phyloP scores from a whole-genome alignment of 768 basidiomycete genomes.

The Tylopilus vinaceipallidus region DNA sequence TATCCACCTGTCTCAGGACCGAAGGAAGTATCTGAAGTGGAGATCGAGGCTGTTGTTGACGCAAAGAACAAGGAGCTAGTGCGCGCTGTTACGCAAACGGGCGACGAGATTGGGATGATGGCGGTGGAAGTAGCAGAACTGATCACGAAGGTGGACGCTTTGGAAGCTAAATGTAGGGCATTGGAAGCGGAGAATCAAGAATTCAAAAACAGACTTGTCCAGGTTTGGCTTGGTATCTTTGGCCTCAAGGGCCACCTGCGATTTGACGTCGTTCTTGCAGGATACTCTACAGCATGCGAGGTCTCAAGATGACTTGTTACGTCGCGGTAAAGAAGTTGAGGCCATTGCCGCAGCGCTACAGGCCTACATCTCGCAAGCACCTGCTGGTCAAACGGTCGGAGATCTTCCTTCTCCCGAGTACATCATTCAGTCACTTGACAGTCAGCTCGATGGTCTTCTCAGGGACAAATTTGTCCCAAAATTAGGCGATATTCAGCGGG shows the following conservation, averaged over 20 bases:
- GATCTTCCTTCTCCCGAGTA: constrained; percentile 30
- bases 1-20: constrained; percentile 20
- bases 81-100: constrained; percentile 14
- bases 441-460: constrained; percentile 24
- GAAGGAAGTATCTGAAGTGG: constrained; percentile 15
- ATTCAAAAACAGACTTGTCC: constrained; percentile 22
- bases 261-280: constrained; percentile 10
- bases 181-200: constrained; percentile 30
- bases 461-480: constrained; percentile 23
- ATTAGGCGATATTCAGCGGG: constrained; percentile 21
- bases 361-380: constrained; percentile 31
- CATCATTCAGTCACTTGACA: constrained; percentile 27
- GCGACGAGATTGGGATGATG: constrained; percentile 31
- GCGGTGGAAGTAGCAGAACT: constrained; percentile 33
- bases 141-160: constrained; percentile 27
- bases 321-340: constrained; percentile 27
- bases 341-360: constrained; percentile 31
- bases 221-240: constrained; percentile 23
- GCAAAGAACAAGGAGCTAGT: constrained; percentile 19
- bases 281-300: constrained; percentile 9
- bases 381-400: constrained; percentile 8
- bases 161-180: constrained; percentile 19
- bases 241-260: not conserved
- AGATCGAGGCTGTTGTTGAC: constrained; percentile 28
- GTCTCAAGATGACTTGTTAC: constrained; percentile 15